These are phyloP conservation scores for Cyberlindnera japonica DNA, from an alignment of 805 yeast species.

Conservation along the genomic window DNA sequence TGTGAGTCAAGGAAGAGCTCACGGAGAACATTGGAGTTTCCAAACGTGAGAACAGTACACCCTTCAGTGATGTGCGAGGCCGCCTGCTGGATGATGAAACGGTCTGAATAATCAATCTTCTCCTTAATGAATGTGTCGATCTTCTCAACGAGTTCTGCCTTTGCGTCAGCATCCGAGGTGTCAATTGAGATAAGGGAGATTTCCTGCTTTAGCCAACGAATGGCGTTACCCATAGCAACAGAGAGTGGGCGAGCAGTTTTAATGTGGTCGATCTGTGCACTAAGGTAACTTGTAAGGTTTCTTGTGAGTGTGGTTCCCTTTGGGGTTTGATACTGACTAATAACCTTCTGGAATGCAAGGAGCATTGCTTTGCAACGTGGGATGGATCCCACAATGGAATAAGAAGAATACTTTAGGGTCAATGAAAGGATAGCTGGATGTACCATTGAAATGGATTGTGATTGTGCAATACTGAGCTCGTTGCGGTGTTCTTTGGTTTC, in stretches of 20 bases:
- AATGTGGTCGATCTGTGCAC: slow-evolving; percentile 89
- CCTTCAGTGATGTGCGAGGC: slow-evolving; percentile 71
- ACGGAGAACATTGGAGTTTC: slow-evolving; percentile 79
- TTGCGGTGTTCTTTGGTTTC: slow-evolving; percentile 77
- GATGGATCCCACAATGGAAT: slow-evolving; percentile 85
- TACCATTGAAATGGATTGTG: slow-evolving; percentile 39
- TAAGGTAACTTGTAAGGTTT: slow-evolving; percentile 80
- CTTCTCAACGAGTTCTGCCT: slow-evolving; percentile 53
- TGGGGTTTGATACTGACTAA: slow-evolving; percentile 80
- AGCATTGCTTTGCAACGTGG: slow-evolving; percentile 83
- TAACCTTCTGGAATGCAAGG: slow-evolving; percentile 76
- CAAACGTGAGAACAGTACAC: slow-evolving; percentile 80
- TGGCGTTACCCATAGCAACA: slow-evolving; percentile 96
- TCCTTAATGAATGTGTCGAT: slow-evolving; percentile 83
- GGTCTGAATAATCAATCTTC: slow-evolving; percentile 77
- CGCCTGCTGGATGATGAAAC: slow-evolving; percentile 78
- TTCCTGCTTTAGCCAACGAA: slow-evolving; percentile 94
- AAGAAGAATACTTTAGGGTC: slow-evolving; percentile 77
- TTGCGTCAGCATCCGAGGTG: slow-evolving; percentile 54
- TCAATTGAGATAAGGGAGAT: slow-evolving; percentile 80
- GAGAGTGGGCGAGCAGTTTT: slow-evolving; percentile 89
- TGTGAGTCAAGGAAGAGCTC: slow-evolving; percentile 71
- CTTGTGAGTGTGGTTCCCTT: slow-evolving; percentile 80
- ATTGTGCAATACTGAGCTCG: slow-evolving; percentile 26
- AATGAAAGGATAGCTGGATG: slow-evolving; percentile 83